A percentile compares a stretch with the other conserved stretches of the same genome.
Evolutionary conservation across 1,284 basidiomycete species (phyloP).

Genomic region (Inonotus hispidus): DNA sequence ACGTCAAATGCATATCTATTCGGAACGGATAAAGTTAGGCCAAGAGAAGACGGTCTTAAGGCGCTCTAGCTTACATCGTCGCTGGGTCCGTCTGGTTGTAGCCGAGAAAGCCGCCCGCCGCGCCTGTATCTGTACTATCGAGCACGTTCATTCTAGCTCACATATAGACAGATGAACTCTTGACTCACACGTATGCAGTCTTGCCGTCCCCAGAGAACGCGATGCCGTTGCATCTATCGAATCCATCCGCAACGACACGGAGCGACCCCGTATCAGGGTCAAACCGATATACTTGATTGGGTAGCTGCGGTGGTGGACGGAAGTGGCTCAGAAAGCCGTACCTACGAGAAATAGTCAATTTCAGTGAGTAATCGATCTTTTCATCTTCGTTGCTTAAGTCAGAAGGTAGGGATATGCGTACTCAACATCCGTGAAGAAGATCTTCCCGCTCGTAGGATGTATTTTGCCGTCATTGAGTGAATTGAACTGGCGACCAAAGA

Average conservation of each 20-base stretch:
- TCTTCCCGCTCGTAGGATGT: slow-evolving; percentile 53
- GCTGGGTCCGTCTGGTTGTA: slow-evolving; percentile 58
- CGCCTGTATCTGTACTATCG: slow-evolving; percentile 50
- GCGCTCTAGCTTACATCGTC: slow-evolving; percentile 49
- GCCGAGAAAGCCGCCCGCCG: slow-evolving; percentile 42
- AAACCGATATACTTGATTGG: slow-evolving; percentile 70
- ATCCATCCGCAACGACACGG: slow-evolving; percentile 65
- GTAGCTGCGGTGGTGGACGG: slow-evolving; percentile 57
- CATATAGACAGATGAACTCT: slow-evolving; percentile 6
- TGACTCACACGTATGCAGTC: slow-evolving; percentile 57
- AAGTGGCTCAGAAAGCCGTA: slow-evolving; percentile 60
- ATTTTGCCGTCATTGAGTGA: slow-evolving; percentile 76
- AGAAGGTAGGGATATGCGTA: slow-evolving; percentile 32
- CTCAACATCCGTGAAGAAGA: slow-evolving; percentile 71
- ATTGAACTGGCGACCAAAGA: slow-evolving; percentile 75
- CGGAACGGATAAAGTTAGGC: not conserved
- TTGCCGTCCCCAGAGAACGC: slow-evolving; percentile 63
- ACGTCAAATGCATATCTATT: slow-evolving; percentile 70
- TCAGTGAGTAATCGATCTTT: not conserved
- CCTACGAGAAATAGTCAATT: not conserved
- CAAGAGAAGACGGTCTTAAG: not conserved
- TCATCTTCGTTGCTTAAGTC: not conserved
- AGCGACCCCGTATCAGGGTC: slow-evolving; percentile 59
- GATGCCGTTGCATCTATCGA: slow-evolving; percentile 59
- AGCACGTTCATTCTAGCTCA: not conserved